These are phyloP conservation scores for Angomonas deanei DNA, from an alignment of 208 protist genomes.

Conservation along the genomic window DNA sequence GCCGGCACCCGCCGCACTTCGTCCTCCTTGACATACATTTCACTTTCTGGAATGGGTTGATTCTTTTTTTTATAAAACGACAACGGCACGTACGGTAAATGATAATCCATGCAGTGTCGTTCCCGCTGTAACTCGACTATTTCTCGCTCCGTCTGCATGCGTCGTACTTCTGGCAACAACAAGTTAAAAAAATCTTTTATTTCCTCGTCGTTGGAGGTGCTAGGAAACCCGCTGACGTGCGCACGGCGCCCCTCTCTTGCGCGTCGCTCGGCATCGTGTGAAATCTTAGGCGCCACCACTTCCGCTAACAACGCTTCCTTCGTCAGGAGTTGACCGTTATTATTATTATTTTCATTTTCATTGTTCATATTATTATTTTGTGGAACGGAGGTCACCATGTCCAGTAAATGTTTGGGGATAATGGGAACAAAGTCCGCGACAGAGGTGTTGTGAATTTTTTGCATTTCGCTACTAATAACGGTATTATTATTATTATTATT, in stretches of 20 bases:
- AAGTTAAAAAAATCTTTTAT: slow-evolving; percentile 61
- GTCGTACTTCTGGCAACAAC: slow-evolving; percentile 69
- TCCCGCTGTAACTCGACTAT: slow-evolving; percentile 19
- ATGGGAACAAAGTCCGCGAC: slow-evolving; percentile 71
- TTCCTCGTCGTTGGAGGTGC: slow-evolving; percentile 48
- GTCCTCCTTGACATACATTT: slow-evolving; percentile 20
- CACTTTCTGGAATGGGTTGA: too few relatives aligned
- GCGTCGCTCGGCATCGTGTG: slow-evolving; percentile 46
- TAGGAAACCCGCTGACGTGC: slow-evolving; percentile 72
- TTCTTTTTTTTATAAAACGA: too few relatives aligned
- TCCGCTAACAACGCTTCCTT: slow-evolving; percentile 21
- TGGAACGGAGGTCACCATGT: slow-evolving; percentile 12
- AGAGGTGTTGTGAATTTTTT: slow-evolving; percentile 16
- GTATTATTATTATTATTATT: neutral
- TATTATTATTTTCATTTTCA: slow-evolving; percentile 4
- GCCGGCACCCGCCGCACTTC: slow-evolving; percentile 53
- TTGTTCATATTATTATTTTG: neutral
- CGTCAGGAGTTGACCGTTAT: neutral
- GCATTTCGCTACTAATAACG: neutral
- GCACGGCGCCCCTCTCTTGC: slow-evolving; percentile 72
- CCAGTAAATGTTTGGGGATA: slow-evolving; percentile 30
- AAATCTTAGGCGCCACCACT: slow-evolving; percentile 70
- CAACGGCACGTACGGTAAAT: neutral
- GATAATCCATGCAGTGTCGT: neutral
- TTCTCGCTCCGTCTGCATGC: slow-evolving; percentile 63